phyloP scores from a whole-genome alignment of 176 grass and related monocot genomes.

The Zea mays region DNA sequence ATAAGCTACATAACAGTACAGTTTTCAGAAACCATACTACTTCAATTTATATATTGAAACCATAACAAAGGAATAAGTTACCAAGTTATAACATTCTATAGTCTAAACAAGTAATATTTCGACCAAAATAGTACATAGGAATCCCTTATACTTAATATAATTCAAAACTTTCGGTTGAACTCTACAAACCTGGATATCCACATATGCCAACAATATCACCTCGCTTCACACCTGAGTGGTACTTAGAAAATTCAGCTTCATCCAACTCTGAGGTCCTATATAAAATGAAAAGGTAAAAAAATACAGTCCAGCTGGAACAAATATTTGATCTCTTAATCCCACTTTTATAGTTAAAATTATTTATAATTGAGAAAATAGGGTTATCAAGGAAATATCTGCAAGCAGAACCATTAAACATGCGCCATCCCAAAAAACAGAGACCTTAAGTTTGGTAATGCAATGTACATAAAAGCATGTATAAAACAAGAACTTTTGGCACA shows the following conservation, averaged over 20 bases:
- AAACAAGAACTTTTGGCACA: not conserved
- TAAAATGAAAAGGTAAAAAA: not conserved
- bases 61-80: not conserved
- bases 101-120: not conserved
- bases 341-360: not conserved
- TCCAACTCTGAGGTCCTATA: conserved; percentile 69
- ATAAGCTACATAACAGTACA: conserved; percentile 19
- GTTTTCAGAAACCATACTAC: not conserved
- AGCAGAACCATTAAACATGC: not conserved
- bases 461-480: not conserved
- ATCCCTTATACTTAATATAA: not conserved
- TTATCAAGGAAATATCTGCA: not conserved
- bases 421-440: not conserved
- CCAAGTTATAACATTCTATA: not conserved
- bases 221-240: conserved; percentile 70
- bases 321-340: not conserved
- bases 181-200: conserved; percentile 79
- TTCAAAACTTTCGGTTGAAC: not conserved
- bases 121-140: not conserved
- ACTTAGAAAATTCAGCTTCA: conserved; percentile 70
- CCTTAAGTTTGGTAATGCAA: not conserved
- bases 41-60: not conserved
- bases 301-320: not conserved
- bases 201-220: conserved; percentile 87
- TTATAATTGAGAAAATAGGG: not conserved